Percentiles rank a stretch among this genome's conserved stretches.
phyloP scores from a whole-genome alignment of 495 filamentous ascomycete species.

The Tuber umbilicatum region DNA sequence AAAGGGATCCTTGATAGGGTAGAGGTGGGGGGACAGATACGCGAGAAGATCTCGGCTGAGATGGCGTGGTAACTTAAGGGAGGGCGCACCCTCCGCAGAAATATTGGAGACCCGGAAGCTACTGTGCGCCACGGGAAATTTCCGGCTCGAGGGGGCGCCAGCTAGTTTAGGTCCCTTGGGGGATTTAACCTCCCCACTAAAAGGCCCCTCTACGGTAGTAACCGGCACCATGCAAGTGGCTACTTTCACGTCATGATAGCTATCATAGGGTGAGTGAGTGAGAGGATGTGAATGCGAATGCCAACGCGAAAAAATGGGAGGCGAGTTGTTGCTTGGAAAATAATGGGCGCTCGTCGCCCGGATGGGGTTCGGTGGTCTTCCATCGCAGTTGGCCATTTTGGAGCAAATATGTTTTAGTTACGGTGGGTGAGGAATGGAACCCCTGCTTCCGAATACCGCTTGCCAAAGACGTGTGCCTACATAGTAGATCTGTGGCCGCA shows the following conservation, averaged over 20 bases:
- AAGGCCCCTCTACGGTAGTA: neutral
- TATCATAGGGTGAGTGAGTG: neutral
- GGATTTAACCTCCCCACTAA: neutral
- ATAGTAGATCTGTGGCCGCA: neutral
- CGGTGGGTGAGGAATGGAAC: neutral
- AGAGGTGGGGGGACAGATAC: slow-evolving; percentile 22
- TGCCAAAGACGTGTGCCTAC: too few relatives aligned
- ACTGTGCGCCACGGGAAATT: neutral
- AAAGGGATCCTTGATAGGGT: neutral
- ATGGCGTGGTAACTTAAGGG: neutral
- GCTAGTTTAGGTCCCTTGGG: neutral
- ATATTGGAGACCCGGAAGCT: neutral
- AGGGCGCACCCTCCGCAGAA: neutral
- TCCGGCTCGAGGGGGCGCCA: neutral
- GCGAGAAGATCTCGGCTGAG: slow-evolving; percentile 29
- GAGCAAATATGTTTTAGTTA: neutral
- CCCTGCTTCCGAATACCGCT: too few relatives aligned
- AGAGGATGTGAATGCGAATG: neutral
- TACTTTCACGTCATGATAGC: neutral
- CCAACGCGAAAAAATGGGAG: neutral
- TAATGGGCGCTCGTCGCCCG: neutral
- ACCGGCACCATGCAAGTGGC: neutral
- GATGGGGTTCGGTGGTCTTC: neutral
- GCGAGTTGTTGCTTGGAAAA: neutral
- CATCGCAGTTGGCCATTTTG: neutral